Base-by-base conservation (phyloP, 2,329 filamentous ascomycete species). In the Fusarium fracticaudum region DNA sequence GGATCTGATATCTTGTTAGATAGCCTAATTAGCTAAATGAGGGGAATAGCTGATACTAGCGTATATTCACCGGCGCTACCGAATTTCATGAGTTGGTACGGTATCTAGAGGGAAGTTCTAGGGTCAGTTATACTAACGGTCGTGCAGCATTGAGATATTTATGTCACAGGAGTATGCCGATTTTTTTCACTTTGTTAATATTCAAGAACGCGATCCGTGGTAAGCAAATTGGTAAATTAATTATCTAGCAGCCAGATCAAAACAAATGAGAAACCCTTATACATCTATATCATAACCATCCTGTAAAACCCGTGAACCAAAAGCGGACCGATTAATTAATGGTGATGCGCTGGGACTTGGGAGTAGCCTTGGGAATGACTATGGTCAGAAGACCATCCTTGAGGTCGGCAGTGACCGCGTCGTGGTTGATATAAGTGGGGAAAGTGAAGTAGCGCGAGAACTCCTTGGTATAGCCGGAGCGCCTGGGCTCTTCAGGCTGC, bases 401-500 rank as follows among this genome's bases (percentile, higher is more conserved):
- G 6, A 67, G 45, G 3, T 81, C 85, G 38, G 91, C 91, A 44
- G 82, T 84, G 45, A 93, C 91, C 8, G 79, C 82, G 22, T 89
- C 87, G 73, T 88, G 86, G 77, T 92, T 88, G 64, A 93, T 86
- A 15, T 86, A 87, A 53, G 83, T 81, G 0, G 91, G 90, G 85
- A 93, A 93, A 79, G 83, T 88, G 83, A 93, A 93, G 50, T 86
- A 87, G 70, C 91, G 88, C 26, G 87, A 86, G 83, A 93, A 93
- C 73, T 90, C 86, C 78, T 91, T 67, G 45, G 29, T n/a, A 55
- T 61, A 47, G 67, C 57, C 48, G 63, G 76, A 40, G 78, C 77
- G 47, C 91, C 90, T 75, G 15, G 63, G 40, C 40, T 67, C 35
- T 47, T 53, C 5, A 3, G 24, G 60, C 14, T 62, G 50, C n/a